Percentiles rank a stretch among this genome's conserved stretches.
These are phyloP conservation scores for Helianthus tuberosus DNA, from an alignment of 129 eudicot species.

Conservation along the genomic window DNA sequence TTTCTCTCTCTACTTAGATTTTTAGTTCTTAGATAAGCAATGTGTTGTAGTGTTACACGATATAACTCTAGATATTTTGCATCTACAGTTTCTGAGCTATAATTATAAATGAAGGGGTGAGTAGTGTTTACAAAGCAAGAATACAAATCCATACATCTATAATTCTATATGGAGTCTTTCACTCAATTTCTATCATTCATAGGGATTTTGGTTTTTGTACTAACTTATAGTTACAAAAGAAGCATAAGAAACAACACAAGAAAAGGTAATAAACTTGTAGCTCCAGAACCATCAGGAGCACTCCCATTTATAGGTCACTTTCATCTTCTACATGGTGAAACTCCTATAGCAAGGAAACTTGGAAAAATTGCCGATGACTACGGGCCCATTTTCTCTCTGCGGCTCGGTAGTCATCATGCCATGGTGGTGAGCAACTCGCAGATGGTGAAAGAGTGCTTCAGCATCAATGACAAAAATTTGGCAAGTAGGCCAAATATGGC, in stretches of 20 bases:
- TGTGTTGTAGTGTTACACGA: too few relatives aligned
- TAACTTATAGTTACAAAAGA: not conserved
- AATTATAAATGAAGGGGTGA: too few relatives aligned
- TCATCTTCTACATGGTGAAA: too few relatives aligned
- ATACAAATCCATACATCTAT: not conserved
- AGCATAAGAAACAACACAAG: not conserved
- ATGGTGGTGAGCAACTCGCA: slow-evolving; percentile 1
- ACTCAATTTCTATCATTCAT: not conserved
- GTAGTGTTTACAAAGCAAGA: not conserved
- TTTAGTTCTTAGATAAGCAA: too few relatives aligned
- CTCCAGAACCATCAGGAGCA: too few relatives aligned
- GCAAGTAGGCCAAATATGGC: slow-evolving; percentile 20
- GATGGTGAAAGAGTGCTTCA: slow-evolving; percentile 25
- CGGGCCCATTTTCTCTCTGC: slow-evolving; percentile 26
- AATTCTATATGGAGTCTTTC: not conserved
- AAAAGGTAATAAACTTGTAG: not conserved
- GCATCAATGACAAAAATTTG: slow-evolving; percentile 14
- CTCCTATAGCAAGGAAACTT: too few relatives aligned
- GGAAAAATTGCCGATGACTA: slow-evolving; percentile 25
- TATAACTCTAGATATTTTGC: too few relatives aligned
- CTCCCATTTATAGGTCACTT: too few relatives aligned
- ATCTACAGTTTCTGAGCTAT: too few relatives aligned
- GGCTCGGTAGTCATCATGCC: not conserved
- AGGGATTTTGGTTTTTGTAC: not conserved
- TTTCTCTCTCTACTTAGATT: too few relatives aligned